Evolutionary conservation across 1,284 basidiomycete genomes (phyloP), one percentile per base, ranked within the genome.

Genomic region (Apiotrichum domesticum): DNA sequence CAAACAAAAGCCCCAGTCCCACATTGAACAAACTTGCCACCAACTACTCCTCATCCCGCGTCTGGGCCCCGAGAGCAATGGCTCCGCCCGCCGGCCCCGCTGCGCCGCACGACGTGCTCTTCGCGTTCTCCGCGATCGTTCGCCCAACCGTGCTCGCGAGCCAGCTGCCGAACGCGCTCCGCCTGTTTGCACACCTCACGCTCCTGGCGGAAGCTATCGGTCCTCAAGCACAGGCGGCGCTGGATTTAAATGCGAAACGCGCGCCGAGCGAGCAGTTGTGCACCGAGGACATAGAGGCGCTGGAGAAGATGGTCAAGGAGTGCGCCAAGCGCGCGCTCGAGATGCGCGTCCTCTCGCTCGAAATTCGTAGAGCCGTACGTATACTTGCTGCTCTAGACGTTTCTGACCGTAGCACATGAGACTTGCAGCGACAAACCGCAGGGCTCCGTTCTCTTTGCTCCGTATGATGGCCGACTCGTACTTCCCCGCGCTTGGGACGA

Each of bases 181-280:
- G 66, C 15, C 62, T 71, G 44, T 67, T 63, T 54, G 67, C 67
- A 5, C 67, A 71, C 54, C 44, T 71, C 29, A 58, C 65, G 29
- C 59, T 69, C 15, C 79, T 68, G 11, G 55, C 62, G 9, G 29
- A 40, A 0, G 46, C 50, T 15, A 52, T 70, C 9, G 43, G 46
- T 6, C 41, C 15, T 4, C 63, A 70, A 54, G 65, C 68, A 1
- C 9, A 6, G 1, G 46, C 47, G n/a, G 63, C 62, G 0, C 49
- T 68, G 29, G 21, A 21, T 21, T 21, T 21, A 21, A 21, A 21
- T 21, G 21, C 21, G 21, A 21, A 21, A 11, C 50, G 64, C n/a
- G 40, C 49, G 33, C 52, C 66, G 52, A 60, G 51, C 7, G 52
- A 47, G 35, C 21, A 21, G 21, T 21, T 21, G 21, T 21, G 21